Base-by-base conservation (phyloP, 1,284 basidiomycete species). In the Puccinia brachypodii region DNA sequence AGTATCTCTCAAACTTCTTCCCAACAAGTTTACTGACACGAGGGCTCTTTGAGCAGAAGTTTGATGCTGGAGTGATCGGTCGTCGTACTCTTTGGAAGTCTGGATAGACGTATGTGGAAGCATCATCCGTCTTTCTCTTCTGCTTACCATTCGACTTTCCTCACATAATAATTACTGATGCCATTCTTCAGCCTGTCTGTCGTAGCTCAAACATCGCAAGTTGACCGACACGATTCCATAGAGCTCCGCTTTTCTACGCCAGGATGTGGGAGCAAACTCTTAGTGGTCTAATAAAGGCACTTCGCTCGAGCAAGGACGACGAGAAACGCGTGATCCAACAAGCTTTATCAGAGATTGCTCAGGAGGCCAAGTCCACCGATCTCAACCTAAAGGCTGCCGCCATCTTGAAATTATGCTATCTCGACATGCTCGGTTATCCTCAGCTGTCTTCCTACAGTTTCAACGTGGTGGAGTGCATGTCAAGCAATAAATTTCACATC, bases 401-500 rank as follows among this genome's bases (percentile, higher is more conserved):
- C 0, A 91, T 98, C 58, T 89, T 99, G 86, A 99, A 99, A 88
- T 91, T 98, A 83, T 95, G 94, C 85, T 99, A 98, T 88, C 91
- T 96, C 83, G 94, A 96, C 85, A 96, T 96, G 95, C 87, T 96
- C 19, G 94, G 94, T 60, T 92, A 95, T 85, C 92, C 94, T 87
- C 92, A 90, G 89, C 84, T 95, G 92, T 92, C 93, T 92, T 86
- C 88, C 81, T 88, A 88, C 76, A 87, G 95, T 7, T 98, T 98
- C 86, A 92, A 97, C 87, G 93, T 99, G 81, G 92, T 99, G 16
- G 97, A 99, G 86, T 94, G 96, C 85, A 99, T 99, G 97, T 96
- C 95, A 40, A 95, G 94, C 1, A 89, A 93, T 1, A 92, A 92
- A 85, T 92, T 92, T 84, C 95, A 98, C 87, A 89, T 97, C 84